These are phyloP conservation scores for Cochlearia excelsa DNA, from an alignment of 345 rosid species.

Conservation along the genomic window DNA sequence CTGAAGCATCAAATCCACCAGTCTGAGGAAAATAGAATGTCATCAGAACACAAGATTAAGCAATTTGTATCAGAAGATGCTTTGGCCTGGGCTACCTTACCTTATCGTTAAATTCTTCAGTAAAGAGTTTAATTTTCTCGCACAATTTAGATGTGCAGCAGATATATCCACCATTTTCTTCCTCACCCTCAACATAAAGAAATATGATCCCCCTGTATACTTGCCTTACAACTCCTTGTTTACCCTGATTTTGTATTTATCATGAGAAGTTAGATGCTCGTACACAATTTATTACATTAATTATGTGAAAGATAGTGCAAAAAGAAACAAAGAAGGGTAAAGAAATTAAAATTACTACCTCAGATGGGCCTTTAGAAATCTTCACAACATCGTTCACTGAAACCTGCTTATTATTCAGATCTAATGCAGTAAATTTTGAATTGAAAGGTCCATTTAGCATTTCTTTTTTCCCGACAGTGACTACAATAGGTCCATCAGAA, in stretches of 20 bases:
- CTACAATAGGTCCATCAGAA: constrained; percentile 55
- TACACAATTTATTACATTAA: constrained; percentile 7
- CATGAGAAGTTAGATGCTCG: constrained; percentile 12
- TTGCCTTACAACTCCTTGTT: constrained; percentile 80
- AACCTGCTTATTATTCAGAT: constrained; percentile 54
- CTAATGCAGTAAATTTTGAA: constrained; percentile 74
- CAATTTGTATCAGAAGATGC: neutral
- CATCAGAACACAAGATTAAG: constrained; percentile 18
- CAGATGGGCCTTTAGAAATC: constrained; percentile 74
- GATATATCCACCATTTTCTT: constrained; percentile 78
- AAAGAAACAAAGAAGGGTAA: constrained; percentile 12
- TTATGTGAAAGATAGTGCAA: constrained; percentile 6
- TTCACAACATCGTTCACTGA: constrained; percentile 70
- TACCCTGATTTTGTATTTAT: constrained; percentile 55
- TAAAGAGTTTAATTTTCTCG: constrained; percentile 65
- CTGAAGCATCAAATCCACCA: constrained; percentile 47
- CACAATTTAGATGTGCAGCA: constrained; percentile 73
- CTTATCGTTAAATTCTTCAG: constrained; percentile 51
- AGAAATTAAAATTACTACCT: constrained; percentile 40
- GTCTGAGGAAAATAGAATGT: constrained; percentile 43
- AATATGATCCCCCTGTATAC: constrained; percentile 80
- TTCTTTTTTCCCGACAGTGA: constrained; percentile 48
- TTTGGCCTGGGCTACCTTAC: constrained; percentile 33
- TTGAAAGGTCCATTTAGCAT: constrained; percentile 63
- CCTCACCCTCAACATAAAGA: constrained; percentile 60